Evolutionary conservation across 2,329 filamentous ascomycete species (phyloP), one percentile per base, ranked within the genome.

Genomic region (Diaporthe destruens): DNA sequence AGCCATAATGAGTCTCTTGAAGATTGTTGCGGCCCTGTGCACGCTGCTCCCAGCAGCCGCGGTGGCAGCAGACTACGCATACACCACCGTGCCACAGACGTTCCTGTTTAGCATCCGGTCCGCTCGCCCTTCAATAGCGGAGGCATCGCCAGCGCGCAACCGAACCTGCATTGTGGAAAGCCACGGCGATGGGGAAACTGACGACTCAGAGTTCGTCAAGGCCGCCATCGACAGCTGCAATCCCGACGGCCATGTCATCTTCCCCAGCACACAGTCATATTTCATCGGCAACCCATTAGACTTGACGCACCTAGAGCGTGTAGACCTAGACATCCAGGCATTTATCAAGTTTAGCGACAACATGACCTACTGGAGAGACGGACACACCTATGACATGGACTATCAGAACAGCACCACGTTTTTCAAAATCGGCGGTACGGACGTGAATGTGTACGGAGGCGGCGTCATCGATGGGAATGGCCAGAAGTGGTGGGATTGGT

Each of bases 341-440:
- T 74, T 66, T 23, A 85, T 92, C 54, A 83, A 87, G 72, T 93
- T 93, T 82, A 88, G 87, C 71, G 88, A 91, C 72, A 88, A 93
- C 78, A 92, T 88, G 0, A 84, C 87, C 71, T 93, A 92, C 81
- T 93, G 91, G 91, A 49, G 61, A 51, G 87, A 91, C 79, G 85
- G 84, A 32, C 86, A 91, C 77, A 83, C 86, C 23, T 93, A 92
- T 84, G 84, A 82, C 51, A 89, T 91, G 54, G 82, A 83, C 18
- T 93, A 89, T 81, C 91, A 93, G 75, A 92, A 92, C 75, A 86
- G 87, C 7, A 90, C 89, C 0, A 89, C 89, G 1, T 92, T 92
- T 83, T 93, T 91, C 84, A 87, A 90, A 77, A 85, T 92, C 47
- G 91, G 91, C 55, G 91, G 91, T 29, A 82, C 86, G 29, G 90